Evolutionary conservation across 2,329 filamentous ascomycete species (phyloP).

Genomic region (Leptographium lundbergii): DNA sequence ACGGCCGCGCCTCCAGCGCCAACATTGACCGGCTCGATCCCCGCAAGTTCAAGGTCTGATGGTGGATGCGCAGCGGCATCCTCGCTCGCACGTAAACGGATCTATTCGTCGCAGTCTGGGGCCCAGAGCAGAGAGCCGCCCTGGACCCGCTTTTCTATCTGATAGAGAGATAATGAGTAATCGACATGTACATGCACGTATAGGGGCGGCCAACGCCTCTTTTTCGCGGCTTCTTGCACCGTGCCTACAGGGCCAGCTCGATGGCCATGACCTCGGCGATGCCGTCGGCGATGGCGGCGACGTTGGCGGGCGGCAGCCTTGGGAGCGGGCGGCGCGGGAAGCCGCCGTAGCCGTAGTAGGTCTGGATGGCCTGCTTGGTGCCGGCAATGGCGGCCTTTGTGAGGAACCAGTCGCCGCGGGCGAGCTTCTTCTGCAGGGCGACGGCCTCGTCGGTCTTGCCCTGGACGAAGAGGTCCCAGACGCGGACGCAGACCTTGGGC

Average conservation of each 20-base stretch:
- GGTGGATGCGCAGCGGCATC: too few species aligned
- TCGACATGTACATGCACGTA: not conserved
- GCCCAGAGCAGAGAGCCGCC: not conserved
- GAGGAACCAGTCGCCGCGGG: conserved; percentile 68
- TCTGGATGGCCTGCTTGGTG: conserved; percentile 74
- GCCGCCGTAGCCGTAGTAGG: conserved; percentile 70
- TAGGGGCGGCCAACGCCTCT: not conserved
- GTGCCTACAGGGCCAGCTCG: conserved; percentile 37
- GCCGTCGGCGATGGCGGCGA: conserved; percentile 39
- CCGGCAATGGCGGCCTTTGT: conserved; percentile 75
- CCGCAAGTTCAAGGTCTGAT: conserved; percentile 42
- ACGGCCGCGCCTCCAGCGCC: conserved; percentile 56
- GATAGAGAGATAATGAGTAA: not conserved
- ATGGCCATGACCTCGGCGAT: conserved; percentile 53
- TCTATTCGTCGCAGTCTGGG: not conserved
- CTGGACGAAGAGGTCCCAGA: conserved; percentile 63
- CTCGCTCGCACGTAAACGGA: not conserved
- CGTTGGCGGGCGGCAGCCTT: conserved; percentile 45
- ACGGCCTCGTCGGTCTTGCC: conserved; percentile 66
- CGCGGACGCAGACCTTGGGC: conserved; percentile 65
- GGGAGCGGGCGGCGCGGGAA: conserved; percentile 62
- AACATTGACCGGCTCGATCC: conserved; percentile 56
- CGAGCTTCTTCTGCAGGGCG: conserved; percentile 63
- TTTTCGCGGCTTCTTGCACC: not conserved
- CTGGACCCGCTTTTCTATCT: not conserved